These are phyloP conservation scores for Pelargonium cotyledonis DNA, from an alignment of 441 rosid species.

Conservation along the genomic window DNA sequence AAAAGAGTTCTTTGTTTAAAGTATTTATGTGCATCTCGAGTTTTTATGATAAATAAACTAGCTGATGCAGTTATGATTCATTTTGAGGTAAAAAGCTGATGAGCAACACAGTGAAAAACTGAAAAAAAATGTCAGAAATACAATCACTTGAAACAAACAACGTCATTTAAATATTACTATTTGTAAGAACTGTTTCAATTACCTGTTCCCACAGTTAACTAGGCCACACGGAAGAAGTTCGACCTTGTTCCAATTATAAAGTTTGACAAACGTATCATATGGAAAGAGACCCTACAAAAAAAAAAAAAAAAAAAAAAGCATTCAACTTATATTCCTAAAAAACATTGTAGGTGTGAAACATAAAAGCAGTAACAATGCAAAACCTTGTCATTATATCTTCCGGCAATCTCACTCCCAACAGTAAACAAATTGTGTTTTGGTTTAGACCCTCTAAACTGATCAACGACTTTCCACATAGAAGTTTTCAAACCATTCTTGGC, in stretches of 20 bases:
- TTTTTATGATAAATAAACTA: too few species aligned
- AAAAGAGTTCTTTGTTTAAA: too few species aligned
- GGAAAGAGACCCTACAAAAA: conserved; percentile 66
- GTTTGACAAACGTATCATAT: conserved; percentile 63
- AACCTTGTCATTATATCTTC: conserved; percentile 66
- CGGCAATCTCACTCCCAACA: conserved; percentile 35
- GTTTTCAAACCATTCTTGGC: conserved; percentile 51
- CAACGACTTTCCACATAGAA: conserved; percentile 59
- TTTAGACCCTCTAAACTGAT: conserved; percentile 63
- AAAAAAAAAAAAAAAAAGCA: conserved; percentile 18
- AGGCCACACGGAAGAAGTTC: conserved; percentile 84
- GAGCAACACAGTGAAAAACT: background rate
- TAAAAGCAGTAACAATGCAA: conserved; percentile 15
- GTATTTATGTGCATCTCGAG: too few species aligned
- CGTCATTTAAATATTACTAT: background rate
- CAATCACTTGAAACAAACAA: background rate
- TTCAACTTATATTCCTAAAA: conserved; percentile 4
- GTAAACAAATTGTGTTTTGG: conserved; percentile 20
- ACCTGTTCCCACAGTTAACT: conserved; percentile 89
- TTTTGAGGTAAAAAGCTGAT: background rate
- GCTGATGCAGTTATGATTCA: background rate
- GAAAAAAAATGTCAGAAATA: conserved; percentile 2
- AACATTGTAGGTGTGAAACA: background rate
- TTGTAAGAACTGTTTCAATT: conserved; percentile 5
- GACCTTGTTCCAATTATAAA: conserved; percentile 53